phyloP scores from a whole-genome alignment of 2,329 filamentous ascomycete species.

The Arthrobotrys megalospora region DNA sequence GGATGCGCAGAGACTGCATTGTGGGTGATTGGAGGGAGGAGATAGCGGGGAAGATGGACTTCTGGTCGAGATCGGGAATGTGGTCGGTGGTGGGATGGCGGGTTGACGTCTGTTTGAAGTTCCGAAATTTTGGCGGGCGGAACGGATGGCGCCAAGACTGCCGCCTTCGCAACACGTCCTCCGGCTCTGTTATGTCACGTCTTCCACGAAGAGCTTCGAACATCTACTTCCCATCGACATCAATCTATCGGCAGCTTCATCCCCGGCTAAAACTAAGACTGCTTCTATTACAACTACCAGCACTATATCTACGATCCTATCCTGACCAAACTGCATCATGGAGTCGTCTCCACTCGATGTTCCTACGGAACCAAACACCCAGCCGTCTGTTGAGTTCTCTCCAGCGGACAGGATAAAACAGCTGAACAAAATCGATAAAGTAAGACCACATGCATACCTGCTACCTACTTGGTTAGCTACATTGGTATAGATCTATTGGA shows the following conservation, averaged over 20 bases:
- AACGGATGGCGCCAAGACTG: conserved; percentile 51
- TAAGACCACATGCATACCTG: neutral
- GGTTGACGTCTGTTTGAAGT: conserved; percentile 54
- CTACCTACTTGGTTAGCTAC: neutral
- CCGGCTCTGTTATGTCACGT: conserved; percentile 16
- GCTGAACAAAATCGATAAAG: conserved; percentile 60
- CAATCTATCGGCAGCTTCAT: neutral
- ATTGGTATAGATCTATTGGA: neutral
- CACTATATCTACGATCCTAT: neutral
- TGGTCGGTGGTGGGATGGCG: conserved; percentile 53
- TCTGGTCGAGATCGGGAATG: conserved; percentile 9
- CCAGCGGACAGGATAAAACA: conserved; percentile 57
- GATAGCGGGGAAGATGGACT: conserved; percentile 20
- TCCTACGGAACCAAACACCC: conserved; percentile 30
- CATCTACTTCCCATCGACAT: conserved; percentile 11
- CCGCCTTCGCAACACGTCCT: conserved; percentile 44
- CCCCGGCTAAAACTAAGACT: neutral
- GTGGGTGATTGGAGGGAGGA: conserved; percentile 33
- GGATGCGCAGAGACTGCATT: conserved; percentile 55
- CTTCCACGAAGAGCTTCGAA: neutral
- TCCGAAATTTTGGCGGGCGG: conserved; percentile 60
- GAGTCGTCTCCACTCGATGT: conserved; percentile 43
- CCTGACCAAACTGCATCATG: conserved; percentile 3
- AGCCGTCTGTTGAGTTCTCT: conserved; percentile 48
- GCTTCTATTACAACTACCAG: neutral